Evolutionary conservation across 768 basidiomycete genomes (phyloP).

Genomic region (Rhizopogon salebrosus): DNA sequence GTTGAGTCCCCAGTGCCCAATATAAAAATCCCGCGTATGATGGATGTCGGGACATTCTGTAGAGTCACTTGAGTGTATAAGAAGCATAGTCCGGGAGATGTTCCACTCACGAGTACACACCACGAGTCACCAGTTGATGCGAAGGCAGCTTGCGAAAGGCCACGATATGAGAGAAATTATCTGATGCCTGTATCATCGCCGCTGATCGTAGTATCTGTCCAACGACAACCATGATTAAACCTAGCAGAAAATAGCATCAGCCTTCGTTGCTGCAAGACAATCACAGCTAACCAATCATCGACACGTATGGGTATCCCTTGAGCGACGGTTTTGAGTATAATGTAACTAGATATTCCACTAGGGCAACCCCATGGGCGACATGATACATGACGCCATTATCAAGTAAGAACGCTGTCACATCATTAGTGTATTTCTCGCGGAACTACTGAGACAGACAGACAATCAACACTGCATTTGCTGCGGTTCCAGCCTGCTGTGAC

Average conservation of each 20-base stretch:
- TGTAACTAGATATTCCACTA: conserved; percentile 75
- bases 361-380: conserved; percentile 70
- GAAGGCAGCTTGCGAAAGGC: conserved; percentile 65
- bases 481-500: conserved; percentile 96
- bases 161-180: conserved; percentile 90
- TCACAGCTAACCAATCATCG: conserved; percentile 46
- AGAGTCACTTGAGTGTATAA: conserved; percentile 10
- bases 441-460: conserved; percentile 44
- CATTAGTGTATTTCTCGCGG: neutral
- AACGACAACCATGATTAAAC: conserved; percentile 53
- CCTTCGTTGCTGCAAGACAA: neutral
- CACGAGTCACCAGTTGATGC: conserved; percentile 82
- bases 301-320: conserved; percentile 57
- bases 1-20: conserved; percentile 94
- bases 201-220: conserved; percentile 79
- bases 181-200: conserved; percentile 96
- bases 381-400: conserved; percentile 89
- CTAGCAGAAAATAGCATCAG: conserved; percentile 32
- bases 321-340: conserved; percentile 60
- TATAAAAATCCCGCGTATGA: conserved; percentile 98
- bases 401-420: conserved; percentile 74
- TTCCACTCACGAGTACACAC: conserved; percentile 74
- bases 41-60: conserved; percentile 86
- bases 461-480: conserved; percentile 88
- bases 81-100: neutral